phyloP scores from a whole-genome alignment of 148 eudicot species.

The Vaccinium darrowii region DNA sequence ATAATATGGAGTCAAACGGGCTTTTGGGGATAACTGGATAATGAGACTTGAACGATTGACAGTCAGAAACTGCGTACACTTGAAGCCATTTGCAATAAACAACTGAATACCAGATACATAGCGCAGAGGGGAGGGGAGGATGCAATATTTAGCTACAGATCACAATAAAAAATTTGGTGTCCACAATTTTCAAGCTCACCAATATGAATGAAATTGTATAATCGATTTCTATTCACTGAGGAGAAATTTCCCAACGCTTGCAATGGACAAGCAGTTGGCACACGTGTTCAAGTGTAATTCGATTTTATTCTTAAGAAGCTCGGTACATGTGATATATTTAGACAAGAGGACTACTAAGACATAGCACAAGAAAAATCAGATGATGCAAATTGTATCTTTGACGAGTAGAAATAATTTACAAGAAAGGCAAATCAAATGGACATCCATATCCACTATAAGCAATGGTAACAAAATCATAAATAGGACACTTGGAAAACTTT shows the following conservation, averaged over 20 bases:
- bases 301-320: neutral
- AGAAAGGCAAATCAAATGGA: neutral
- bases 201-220: neutral
- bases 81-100: neutral
- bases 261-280: neutral
- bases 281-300: neutral
- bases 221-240: neutral
- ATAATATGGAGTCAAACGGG: too few relatives aligned
- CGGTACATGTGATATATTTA: neutral
- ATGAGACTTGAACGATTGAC: too few relatives aligned
- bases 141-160: neutral
- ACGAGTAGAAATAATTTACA: neutral
- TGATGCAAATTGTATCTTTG: neutral
- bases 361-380: neutral
- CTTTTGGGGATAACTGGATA: too few relatives aligned
- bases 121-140: neutral
- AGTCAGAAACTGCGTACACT: neutral
- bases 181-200: slow-evolving; percentile 2
- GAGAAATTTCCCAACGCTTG: neutral
- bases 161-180: neutral
- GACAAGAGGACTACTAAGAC: neutral
- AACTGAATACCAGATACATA: neutral
- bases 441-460: neutral
- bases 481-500: neutral
- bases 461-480: neutral